Evolutionary conservation across 1,139 yeast species (phyloP).

Genomic region (Scheffersomyces insectosa): DNA sequence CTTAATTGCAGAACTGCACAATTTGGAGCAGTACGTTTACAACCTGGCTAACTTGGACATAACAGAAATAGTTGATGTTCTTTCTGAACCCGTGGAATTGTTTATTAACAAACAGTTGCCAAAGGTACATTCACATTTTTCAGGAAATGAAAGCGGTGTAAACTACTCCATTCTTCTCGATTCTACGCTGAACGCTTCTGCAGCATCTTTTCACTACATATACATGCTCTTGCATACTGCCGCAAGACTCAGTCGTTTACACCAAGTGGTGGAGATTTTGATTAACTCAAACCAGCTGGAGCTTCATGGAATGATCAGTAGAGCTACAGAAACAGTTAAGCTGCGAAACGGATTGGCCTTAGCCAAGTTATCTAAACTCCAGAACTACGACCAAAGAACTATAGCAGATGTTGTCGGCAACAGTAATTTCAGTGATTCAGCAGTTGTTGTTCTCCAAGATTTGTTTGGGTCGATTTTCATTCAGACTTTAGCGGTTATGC

Average conservation of each 20-base stretch:
- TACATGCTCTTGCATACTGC: constrained; percentile 59
- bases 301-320: constrained; percentile 51
- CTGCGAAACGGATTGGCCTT: constrained; percentile 38
- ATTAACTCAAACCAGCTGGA: constrained; percentile 45
- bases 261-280: constrained; percentile 59
- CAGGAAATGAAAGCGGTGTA: constrained; percentile 19
- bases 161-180: constrained; percentile 34
- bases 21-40: constrained; percentile 56
- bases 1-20: constrained; percentile 40
- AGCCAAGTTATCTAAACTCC: constrained; percentile 34
- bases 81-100: constrained; percentile 45
- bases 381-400: constrained; percentile 25
- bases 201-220: constrained; percentile 58
- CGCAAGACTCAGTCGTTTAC: constrained; percentile 61
- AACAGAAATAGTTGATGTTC: constrained; percentile 48
- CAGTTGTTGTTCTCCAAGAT: constrained; percentile 64
- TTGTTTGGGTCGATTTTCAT: constrained; percentile 69
- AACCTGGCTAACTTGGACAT: constrained; percentile 61
- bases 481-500: constrained; percentile 63
- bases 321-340: constrained; percentile 66
- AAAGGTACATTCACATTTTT: constrained; percentile 28
- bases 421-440: constrained; percentile 41
- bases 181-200: constrained; percentile 26
- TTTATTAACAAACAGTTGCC: constrained; percentile 36
- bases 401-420: constrained; percentile 25